Percentiles rank a stretch among this genome's conserved stretches.
Evolutionary conservation across 2,329 filamentous ascomycete species (phyloP).

Genomic region (Furcasterigmium furcatum): DNA sequence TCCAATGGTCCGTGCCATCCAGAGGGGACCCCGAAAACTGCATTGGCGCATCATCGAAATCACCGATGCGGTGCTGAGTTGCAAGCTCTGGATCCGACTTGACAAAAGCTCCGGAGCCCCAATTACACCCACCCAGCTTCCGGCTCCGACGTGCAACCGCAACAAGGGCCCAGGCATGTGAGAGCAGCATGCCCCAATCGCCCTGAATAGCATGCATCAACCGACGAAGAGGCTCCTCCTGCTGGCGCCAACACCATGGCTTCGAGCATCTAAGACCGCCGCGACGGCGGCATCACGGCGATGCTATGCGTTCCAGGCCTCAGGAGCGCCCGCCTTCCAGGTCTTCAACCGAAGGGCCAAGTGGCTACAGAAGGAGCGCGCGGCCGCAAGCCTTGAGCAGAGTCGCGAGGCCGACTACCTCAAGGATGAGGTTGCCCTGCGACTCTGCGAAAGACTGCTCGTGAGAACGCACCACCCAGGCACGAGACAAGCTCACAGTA

Average conservation of each 20-base stretch:
- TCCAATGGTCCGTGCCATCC: too few species aligned
- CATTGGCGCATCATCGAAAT: too few species aligned
- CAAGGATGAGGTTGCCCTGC: slow-evolving; percentile 83
- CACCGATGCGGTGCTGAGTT: too few species aligned
- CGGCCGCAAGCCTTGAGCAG: slow-evolving; percentile 66
- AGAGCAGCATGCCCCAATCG: not conserved
- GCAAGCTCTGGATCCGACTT: too few species aligned
- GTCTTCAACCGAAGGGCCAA: slow-evolving; percentile 90
- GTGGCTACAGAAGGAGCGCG: slow-evolving; percentile 87
- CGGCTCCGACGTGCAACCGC: not conserved
- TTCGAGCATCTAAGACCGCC: slow-evolving; percentile 2
- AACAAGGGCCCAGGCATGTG: too few species aligned
- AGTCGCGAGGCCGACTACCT: slow-evolving; percentile 88
- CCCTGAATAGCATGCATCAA: slow-evolving; percentile 8
- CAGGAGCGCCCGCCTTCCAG: slow-evolving; percentile 75
- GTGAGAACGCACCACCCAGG: slow-evolving; percentile 36
- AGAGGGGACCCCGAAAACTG: too few species aligned
- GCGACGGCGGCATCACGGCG: slow-evolving; percentile 30
- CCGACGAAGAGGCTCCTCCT: slow-evolving; percentile 8
- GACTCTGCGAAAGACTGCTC: slow-evolving; percentile 81
- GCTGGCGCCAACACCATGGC: slow-evolving; percentile 4
- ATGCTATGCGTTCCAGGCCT: slow-evolving; percentile 73
- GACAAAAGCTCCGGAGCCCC: too few species aligned
- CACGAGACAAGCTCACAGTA: not conserved
- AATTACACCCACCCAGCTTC: too few species aligned